Conservation (phyloP, 2,329 filamentous ascomycete genomes). For the Volutella citrinella region DNA sequence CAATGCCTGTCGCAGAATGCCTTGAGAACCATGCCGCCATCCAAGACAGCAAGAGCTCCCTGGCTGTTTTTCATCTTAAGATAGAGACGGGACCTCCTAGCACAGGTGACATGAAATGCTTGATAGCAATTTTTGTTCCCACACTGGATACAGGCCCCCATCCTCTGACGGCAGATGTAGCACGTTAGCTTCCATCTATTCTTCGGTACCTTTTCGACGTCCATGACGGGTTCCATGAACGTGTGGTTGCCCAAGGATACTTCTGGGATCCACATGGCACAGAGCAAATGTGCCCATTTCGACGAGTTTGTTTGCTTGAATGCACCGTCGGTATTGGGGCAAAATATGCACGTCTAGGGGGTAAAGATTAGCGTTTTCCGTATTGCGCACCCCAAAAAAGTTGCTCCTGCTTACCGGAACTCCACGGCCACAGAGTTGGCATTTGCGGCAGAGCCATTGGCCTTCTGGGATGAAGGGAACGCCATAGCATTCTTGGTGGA, state of each 20-base stretch:
- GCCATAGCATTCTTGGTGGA: slow-evolving; percentile 98
- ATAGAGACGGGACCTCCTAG: slow-evolving; percentile 80
- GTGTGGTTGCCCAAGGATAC: slow-evolving; percentile 93
- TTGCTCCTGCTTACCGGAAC: slow-evolving; percentile 71
- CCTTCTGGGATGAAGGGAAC: slow-evolving; percentile 98
- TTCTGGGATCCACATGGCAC: slow-evolving; percentile 98
- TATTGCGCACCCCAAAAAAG: no score
- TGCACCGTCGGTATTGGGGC: slow-evolving; percentile 92
- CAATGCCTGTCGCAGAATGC: slow-evolving; percentile 97
- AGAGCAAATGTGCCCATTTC: slow-evolving; percentile 95
- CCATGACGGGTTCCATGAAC: slow-evolving; percentile 97
- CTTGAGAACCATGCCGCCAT: slow-evolving; percentile 80
- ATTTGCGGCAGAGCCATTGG: slow-evolving; percentile 97
- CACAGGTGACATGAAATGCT: slow-evolving; percentile 96
- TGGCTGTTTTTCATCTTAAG: slow-evolving; percentile 96
- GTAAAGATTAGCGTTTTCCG: no score
- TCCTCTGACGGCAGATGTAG: slow-evolving; percentile 95
- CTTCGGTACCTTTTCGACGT: slow-evolving; percentile 95
- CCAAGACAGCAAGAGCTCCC: slow-evolving; percentile 71
- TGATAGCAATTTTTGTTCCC: slow-evolving; percentile 96
- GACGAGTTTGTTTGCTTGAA: slow-evolving; percentile 98
- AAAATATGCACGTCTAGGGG: slow-evolving; percentile 89
- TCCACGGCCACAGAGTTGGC: slow-evolving; percentile 88
- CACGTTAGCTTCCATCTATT: slow-evolving; percentile 90
- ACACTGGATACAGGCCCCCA: slow-evolving; percentile 98